A percentile compares a stretch with the other conserved stretches of the same genome.
Evolutionary conservation across 371 early-diverging fungal species (phyloP).

Genomic region (Mucor racemosus): DNA sequence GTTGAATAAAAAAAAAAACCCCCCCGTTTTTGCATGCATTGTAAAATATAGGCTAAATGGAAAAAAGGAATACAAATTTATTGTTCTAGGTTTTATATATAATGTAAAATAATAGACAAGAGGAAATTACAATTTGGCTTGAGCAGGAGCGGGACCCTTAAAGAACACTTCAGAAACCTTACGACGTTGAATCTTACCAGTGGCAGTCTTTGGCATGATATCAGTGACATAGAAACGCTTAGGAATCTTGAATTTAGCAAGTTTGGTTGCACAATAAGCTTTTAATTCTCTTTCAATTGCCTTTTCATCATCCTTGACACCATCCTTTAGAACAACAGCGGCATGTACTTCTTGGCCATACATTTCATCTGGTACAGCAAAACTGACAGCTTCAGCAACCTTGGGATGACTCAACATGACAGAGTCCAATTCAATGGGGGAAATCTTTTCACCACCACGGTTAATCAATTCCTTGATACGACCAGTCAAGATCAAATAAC

Average conservation of each 20-base stretch:
- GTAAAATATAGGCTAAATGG: not conserved
- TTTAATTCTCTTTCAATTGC: constrained; percentile 52
- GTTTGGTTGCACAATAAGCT: constrained; percentile 49
- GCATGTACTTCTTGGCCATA: constrained; percentile 87
- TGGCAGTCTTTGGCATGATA: constrained; percentile 77
- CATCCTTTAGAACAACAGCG: constrained; percentile 63
- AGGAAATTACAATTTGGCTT: constrained; percentile 48
- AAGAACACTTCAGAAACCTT: constrained; percentile 57
- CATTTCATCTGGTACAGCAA: constrained; percentile 75
- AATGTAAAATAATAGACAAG: not conserved
- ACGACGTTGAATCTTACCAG: constrained; percentile 73
- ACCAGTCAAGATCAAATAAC: constrained; percentile 77
- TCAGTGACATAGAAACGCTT: constrained; percentile 74
- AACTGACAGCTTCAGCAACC: constrained; percentile 81
- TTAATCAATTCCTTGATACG: constrained; percentile 85
- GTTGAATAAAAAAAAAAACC: no score
- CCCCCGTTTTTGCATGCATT: no score
- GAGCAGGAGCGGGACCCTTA: constrained; percentile 35
- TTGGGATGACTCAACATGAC: constrained; percentile 71
- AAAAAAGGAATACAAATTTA: constrained; percentile 3
- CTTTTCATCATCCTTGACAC: constrained; percentile 29
- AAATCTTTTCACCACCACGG: constrained; percentile 84
- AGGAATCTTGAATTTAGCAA: constrained; percentile 85
- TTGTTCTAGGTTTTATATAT: not conserved
- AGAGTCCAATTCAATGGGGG: constrained; percentile 84